Evolutionary conservation across 805 yeast genomes (phyloP), one percentile per base, ranked within the genome.

Genomic region (Saccharomycopsis fibuligera): DNA sequence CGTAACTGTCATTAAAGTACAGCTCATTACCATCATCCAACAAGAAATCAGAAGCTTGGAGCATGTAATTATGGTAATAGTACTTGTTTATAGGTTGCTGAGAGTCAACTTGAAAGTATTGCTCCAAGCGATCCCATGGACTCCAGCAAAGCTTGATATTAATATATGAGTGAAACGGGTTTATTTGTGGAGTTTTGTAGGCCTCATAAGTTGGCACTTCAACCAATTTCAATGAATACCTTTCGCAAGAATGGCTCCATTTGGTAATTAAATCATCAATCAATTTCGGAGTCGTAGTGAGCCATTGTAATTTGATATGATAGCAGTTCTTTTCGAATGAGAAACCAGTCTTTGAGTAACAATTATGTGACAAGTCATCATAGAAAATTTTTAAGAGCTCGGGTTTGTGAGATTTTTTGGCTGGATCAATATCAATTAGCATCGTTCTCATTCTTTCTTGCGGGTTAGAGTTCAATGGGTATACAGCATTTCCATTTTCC

Each of bases 241-340:
- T 65, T 51, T 88, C 96, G 57, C 96, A 87, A 42, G 83, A 69
- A 48, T 96, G 74, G 0, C 88, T 77, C 86, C 97, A 84, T 42
- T 78, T 74, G 39, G 73, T 79, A 38, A 89, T 72, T 10, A 85
- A 70, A 55, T 89, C 95, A 50, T 89, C 96, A 44, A 87, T 79
- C 29, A 86, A 68, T 60, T 85, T 86, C 2, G 95, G 84, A 0
- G 98, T 88, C 0, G 96, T 81, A 52, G 85, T 87, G 29, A 91
- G 67, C 99, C 99, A 93, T 61, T 93, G 97, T 12, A 91, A 63
- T 41, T 96, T 71, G 29, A 93, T 75, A 60, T 91, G 98, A 68
- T 82, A 93, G 60, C 97, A 90, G 58, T 90, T 41, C n/a, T 35
- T 35, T 12, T 49, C 51, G 36, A 38, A 52, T 3, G 45, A 21